Evolutionary conservation across 2,329 filamentous ascomycete genomes (phyloP).

Genomic region (Pseudonectria buxi): DNA sequence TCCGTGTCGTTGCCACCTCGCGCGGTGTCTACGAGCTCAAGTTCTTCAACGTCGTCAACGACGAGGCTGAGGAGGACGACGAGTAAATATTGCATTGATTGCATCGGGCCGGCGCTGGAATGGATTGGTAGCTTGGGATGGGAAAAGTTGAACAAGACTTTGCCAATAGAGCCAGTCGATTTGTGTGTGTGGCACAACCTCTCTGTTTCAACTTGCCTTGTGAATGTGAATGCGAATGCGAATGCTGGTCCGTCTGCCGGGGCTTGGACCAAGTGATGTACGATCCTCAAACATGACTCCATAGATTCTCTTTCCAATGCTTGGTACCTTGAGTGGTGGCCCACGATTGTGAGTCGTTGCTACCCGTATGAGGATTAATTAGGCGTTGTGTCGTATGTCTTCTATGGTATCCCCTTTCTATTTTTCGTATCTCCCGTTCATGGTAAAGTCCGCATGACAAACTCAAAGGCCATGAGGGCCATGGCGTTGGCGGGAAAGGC

Average conservation of each 20-base stretch:
- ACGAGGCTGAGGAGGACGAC: constrained; percentile 96
- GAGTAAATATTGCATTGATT: constrained; percentile 59
- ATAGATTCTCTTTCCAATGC: no score
- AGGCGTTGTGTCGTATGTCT: no score
- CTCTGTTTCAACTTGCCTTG: not conserved
- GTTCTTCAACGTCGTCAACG: constrained; percentile 99
- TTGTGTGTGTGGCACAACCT: constrained; percentile 20
- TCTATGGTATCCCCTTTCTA: not conserved
- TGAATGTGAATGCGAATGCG: constrained; percentile 1
- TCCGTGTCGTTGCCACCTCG: constrained; percentile 95
- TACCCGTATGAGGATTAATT: no score
- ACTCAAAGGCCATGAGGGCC: constrained; percentile 89
- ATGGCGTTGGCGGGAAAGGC: constrained; percentile 95
- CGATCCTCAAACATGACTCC: no score
- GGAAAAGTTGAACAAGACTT: constrained; percentile 23
- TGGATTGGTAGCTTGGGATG: constrained; percentile 25
- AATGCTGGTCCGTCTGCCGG: not conserved
- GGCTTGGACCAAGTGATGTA: no score
- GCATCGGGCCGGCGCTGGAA: constrained; percentile 23
- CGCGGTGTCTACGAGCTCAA: constrained; percentile 99
- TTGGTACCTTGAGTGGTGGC: no score
- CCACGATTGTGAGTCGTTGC: no score
- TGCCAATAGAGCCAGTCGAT: constrained; percentile 25
- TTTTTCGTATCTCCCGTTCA: constrained; percentile 16
- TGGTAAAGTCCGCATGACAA: constrained; percentile 67